phyloP scores from a whole-genome alignment of 768 basidiomycete species.

The Pisolithus tinctorius region DNA sequence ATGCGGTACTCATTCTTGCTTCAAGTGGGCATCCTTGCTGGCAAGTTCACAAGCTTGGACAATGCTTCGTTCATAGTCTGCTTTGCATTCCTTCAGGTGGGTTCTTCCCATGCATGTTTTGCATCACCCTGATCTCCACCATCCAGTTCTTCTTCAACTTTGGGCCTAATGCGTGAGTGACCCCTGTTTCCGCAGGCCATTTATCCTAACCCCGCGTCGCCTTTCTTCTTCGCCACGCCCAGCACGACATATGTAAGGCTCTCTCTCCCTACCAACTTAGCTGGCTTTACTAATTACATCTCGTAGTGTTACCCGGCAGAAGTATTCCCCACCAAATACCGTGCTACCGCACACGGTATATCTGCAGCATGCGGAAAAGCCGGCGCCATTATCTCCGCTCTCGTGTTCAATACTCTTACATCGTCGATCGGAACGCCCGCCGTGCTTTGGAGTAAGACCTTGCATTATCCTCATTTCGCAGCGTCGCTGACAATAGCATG shows the following conservation, averaged over 20 bases:
- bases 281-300: neutral
- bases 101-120: neutral
- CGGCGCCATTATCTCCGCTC: conserved; percentile 71
- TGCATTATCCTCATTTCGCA: conserved; percentile 1
- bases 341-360: conserved; percentile 68
- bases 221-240: neutral
- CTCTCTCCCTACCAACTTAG: conserved; percentile 1
- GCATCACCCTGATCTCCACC: conserved; percentile 3
- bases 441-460: conserved; percentile 63
- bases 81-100: conserved; percentile 61
- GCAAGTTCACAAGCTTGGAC: conserved; percentile 49
- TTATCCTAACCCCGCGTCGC: neutral
- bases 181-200: neutral
- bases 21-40: conserved; percentile 63
- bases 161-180: conserved; percentile 58
- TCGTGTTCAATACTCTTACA: conserved; percentile 63
- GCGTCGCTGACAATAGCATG: neutral
- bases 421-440: conserved; percentile 55
- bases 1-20: neutral
- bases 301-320: conserved; percentile 64
- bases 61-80: conserved; percentile 60
- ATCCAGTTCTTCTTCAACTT: conserved; percentile 75
- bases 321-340: conserved; percentile 73
- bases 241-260: conserved; percentile 47
- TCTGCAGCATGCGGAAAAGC: conserved; percentile 68